Conservation (phyloP, 352 stramenopile species). For the Globisporangium yorkense region DNA sequence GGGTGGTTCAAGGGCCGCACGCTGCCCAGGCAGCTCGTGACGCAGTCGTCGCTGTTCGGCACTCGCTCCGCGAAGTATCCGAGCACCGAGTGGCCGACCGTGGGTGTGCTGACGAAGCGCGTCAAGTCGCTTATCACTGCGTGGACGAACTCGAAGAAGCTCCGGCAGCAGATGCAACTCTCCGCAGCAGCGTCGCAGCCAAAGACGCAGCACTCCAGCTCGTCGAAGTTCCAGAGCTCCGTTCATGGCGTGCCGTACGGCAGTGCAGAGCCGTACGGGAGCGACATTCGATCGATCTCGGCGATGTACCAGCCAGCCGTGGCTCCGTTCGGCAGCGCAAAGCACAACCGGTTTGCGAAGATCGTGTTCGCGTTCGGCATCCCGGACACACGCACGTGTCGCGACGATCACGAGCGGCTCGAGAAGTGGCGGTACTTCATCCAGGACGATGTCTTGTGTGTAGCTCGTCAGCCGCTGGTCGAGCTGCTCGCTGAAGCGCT, state of each 20-base stretch:
- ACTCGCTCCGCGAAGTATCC: slow-evolving; percentile 26
- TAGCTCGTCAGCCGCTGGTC: slow-evolving; percentile 32
- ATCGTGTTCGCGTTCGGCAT: slow-evolving; percentile 75
- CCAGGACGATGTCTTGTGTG: slow-evolving; percentile 37
- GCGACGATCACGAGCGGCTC: slow-evolving; percentile 30
- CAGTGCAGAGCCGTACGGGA: background rate
- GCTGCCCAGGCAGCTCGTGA: slow-evolving; percentile 29
- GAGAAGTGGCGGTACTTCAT: slow-evolving; percentile 85
- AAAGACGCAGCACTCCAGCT: background rate
- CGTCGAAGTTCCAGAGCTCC: no score
- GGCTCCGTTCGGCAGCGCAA: slow-evolving; percentile 12
- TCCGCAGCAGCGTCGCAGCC: background rate
- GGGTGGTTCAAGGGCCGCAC: slow-evolving; percentile 62
- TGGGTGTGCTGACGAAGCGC: slow-evolving; percentile 44
- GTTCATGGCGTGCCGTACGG: background rate
- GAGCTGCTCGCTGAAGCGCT: slow-evolving; percentile 48
- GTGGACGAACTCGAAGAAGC: slow-evolving; percentile 32
- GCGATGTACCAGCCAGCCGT: background rate
- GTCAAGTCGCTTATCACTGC: slow-evolving; percentile 39
- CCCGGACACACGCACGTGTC: slow-evolving; percentile 58
- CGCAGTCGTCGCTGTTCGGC: slow-evolving; percentile 50
- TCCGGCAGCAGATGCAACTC: slow-evolving; percentile 7
- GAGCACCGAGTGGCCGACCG: slow-evolving; percentile 34
- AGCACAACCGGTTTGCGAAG: slow-evolving; percentile 71
- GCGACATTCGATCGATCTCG: background rate